These are phyloP conservation scores for Sicyos edulis DNA, from an alignment of 306 rosid genomes.

Conservation along the genomic window DNA sequence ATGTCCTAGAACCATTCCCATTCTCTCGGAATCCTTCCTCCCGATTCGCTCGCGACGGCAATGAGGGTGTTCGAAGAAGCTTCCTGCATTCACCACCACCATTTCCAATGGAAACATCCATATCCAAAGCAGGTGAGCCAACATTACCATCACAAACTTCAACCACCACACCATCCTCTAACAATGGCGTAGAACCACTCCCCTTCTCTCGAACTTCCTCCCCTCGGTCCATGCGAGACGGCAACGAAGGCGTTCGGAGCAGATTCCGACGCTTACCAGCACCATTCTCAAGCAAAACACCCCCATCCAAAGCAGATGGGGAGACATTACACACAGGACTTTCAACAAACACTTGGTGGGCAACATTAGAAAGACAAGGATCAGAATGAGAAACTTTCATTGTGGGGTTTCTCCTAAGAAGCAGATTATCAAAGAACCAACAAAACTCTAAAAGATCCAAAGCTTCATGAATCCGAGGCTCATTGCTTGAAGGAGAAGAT, in stretches of 20 bases:
- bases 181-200: constrained; percentile 25
- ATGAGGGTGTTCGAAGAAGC: constrained; percentile 43
- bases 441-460: constrained; percentile 66
- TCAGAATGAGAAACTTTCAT: constrained; percentile 31
- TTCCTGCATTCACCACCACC: constrained; percentile 14
- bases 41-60: constrained; percentile 39
- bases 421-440: constrained; percentile 74
- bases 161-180: constrained; percentile 25
- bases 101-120: constrained; percentile 1
- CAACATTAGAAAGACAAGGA: constrained; percentile 28
- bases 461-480: constrained; percentile 36
- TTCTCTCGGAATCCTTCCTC: constrained; percentile 28
- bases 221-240: constrained; percentile 36
- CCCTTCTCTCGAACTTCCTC: constrained; percentile 24
- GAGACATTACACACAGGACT: constrained; percentile 11
- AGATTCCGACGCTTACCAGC: constrained; percentile 17
- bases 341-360: constrained; percentile 28
- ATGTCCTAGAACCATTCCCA: constrained; percentile 17
- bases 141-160: constrained; percentile 19
- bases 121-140: constrained; percentile 2
- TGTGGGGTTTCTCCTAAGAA: constrained; percentile 34
- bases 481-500: constrained; percentile 33
- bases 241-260: constrained; percentile 52
- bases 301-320: neutral
- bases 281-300: neutral